Conservation (phyloP, 1,284 basidiomycete species). For the Xerocomus minutiporus region DNA sequence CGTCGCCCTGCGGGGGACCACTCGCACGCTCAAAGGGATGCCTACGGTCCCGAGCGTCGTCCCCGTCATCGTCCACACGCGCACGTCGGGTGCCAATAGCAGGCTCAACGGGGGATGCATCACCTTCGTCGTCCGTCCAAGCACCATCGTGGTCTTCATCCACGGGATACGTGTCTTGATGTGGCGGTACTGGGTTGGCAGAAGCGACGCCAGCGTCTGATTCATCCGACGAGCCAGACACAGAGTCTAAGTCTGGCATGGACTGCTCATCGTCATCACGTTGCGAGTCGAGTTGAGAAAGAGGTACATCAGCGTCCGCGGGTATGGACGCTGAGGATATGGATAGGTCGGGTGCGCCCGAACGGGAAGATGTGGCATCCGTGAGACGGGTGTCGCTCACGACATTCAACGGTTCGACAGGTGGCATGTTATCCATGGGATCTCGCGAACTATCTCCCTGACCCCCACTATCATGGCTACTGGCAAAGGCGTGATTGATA, state of each 20-base stretch:
- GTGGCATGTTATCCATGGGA: not conserved
- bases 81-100: slow-evolving; percentile 38
- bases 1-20: slow-evolving; percentile 6
- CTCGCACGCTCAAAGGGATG: slow-evolving; percentile 51
- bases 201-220: slow-evolving; percentile 25
- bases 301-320: slow-evolving; percentile 5
- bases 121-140: slow-evolving; percentile 31
- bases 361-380: slow-evolving; percentile 6
- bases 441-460: not conserved
- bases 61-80: slow-evolving; percentile 51
- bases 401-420: slow-evolving; percentile 5
- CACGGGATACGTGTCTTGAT: slow-evolving; percentile 1
- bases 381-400: slow-evolving; percentile 2
- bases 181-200: slow-evolving; percentile 31
- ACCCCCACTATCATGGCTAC: slow-evolving; percentile 2
- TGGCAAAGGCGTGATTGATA: slow-evolving; percentile 31
- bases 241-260: slow-evolving; percentile 43
- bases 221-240: slow-evolving; percentile 37
- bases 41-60: slow-evolving; percentile 51
- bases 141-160: slow-evolving; percentile 33
- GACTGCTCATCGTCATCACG: slow-evolving; percentile 27
- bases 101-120: slow-evolving; percentile 24
- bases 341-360: not conserved
- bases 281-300: slow-evolving; percentile 6
- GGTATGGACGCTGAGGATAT: slow-evolving; percentile 1